Evolutionary conservation across 202 grass and related monocot genomes (phyloP).

Genomic region (Sporobolus alterniflorus): DNA sequence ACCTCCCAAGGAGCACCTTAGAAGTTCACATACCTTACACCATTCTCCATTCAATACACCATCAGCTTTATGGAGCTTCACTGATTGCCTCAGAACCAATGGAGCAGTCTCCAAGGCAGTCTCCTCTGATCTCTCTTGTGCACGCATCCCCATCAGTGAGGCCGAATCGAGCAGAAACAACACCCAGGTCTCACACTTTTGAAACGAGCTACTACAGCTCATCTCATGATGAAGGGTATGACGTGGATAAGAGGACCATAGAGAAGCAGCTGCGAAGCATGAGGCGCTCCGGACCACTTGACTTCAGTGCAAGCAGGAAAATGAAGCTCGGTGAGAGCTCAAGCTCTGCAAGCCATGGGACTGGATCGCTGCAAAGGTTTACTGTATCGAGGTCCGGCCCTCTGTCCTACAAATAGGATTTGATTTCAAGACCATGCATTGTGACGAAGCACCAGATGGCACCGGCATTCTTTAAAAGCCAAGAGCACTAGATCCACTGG

Average conservation of each 20-base stretch:
- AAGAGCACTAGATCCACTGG: too few relatives aligned
- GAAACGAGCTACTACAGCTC: slow-evolving; percentile 67
- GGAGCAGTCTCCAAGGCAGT: slow-evolving; percentile 82
- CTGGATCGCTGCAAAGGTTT: slow-evolving; percentile 72
- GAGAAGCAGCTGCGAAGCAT: slow-evolving; percentile 72
- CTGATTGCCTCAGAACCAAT: slow-evolving; percentile 52
- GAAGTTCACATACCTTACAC: slow-evolving; percentile 95
- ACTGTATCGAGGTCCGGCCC: slow-evolving; percentile 87
- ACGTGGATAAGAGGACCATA: slow-evolving; percentile 57
- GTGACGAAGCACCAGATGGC: not conserved
- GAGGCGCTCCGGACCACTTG: slow-evolving; percentile 82
- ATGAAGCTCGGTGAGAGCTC: slow-evolving; percentile 85
- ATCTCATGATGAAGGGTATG: slow-evolving; percentile 61
- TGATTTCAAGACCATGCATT: not conserved
- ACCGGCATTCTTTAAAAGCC: too few relatives aligned
- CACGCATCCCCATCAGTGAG: slow-evolving; percentile 74
- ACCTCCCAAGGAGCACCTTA: slow-evolving; percentile 93
- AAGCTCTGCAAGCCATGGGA: slow-evolving; percentile 68
- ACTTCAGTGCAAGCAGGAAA: slow-evolving; percentile 72
- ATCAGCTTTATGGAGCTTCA: slow-evolving; percentile 73
- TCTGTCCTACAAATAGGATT: slow-evolving; percentile 75
- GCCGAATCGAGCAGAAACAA: slow-evolving; percentile 52
- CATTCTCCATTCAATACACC: slow-evolving; percentile 87
- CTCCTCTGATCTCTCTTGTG: slow-evolving; percentile 77
- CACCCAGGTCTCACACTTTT: slow-evolving; percentile 59